These are phyloP conservation scores for Clonostachys chloroleuca DNA, from an alignment of 2,329 filamentous ascomycete genomes.

Conservation along the genomic window DNA sequence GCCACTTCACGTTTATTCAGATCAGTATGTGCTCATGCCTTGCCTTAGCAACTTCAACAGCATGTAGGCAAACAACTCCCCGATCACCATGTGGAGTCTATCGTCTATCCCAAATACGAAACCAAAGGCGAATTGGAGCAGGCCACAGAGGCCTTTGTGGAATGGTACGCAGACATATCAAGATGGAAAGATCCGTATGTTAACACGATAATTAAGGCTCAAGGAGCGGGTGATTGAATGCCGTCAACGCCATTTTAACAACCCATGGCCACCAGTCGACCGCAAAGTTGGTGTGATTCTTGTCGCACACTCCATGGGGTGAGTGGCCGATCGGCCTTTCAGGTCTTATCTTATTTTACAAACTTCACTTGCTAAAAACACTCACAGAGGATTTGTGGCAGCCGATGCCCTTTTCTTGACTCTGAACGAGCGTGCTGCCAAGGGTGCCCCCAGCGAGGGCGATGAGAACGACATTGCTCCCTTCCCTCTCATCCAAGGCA, in stretches of 20 bases:
- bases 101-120: constrained; percentile 69
- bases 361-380: background rate
- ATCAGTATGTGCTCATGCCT: background rate
- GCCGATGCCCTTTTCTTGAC: constrained; percentile 75
- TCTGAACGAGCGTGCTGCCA: constrained; percentile 54
- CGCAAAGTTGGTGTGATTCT: constrained; percentile 77
- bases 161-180: constrained; percentile 28
- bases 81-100: constrained; percentile 53
- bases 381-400: constrained; percentile 69
- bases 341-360: background rate
- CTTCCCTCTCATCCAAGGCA: constrained; percentile 77
- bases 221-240: constrained; percentile 78
- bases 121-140: constrained; percentile 62
- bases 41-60: constrained; percentile 45
- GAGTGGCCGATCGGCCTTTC: constrained; percentile 9
- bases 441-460: constrained; percentile 7
- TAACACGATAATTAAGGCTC: constrained; percentile 47
- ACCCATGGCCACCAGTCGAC: constrained; percentile 73
- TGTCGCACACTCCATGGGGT: constrained; percentile 79
- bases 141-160: constrained; percentile 37
- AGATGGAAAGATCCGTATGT: background rate
- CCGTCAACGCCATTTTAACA: constrained; percentile 62
- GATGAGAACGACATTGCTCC: constrained; percentile 37
- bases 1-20: background rate
- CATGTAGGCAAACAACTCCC: constrained; percentile 54